Percentiles rank a stretch among this genome's conserved stretches.
phyloP scores from a whole-genome alignment of 768 basidiomycete species.

The Mycena amicta region DNA sequence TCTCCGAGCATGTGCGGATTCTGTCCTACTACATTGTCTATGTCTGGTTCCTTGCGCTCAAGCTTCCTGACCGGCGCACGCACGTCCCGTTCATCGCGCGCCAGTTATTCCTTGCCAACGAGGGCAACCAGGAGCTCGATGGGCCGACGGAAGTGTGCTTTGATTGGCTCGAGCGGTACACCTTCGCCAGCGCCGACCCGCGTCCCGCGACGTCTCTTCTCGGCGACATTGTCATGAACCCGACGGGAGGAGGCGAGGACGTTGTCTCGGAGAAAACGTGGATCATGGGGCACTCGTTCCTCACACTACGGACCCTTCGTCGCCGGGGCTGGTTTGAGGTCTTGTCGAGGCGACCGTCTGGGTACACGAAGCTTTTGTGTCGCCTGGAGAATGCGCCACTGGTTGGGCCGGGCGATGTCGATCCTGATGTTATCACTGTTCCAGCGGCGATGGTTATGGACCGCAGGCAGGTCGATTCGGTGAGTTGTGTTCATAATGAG shows the following conservation, averaged over 20 bases:
- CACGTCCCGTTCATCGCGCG: conserved; percentile 87
- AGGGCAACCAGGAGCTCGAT: conserved; percentile 72
- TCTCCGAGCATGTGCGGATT: conserved; percentile 89
- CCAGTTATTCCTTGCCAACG: conserved; percentile 85
- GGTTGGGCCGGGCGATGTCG: conserved; percentile 81
- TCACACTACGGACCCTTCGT: conserved; percentile 76
- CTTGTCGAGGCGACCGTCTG: conserved; percentile 82
- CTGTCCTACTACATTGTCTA: conserved; percentile 91
- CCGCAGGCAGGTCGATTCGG: conserved; percentile 36
- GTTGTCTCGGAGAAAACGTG: conserved; percentile 71
- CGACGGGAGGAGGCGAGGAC: conserved; percentile 41
- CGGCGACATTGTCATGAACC: conserved; percentile 76
- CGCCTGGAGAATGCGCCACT: conserved; percentile 88
- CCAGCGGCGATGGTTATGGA: conserved; percentile 78
- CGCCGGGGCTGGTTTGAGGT: conserved; percentile 90
- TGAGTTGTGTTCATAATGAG: background rate
- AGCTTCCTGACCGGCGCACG: conserved; percentile 75
- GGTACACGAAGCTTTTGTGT: conserved; percentile 82
- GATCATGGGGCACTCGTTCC: conserved; percentile 81
- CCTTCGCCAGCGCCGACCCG: conserved; percentile 93
- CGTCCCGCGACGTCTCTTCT: conserved; percentile 80
- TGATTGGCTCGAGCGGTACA: conserved; percentile 95
- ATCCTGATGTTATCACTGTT: conserved; percentile 73
- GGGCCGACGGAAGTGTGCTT: conserved; percentile 95
- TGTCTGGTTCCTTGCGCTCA: conserved; percentile 90